Base-by-base conservation (phyloP, 2,329 filamentous ascomycete genomes). In the Epichloe typhina region DNA sequence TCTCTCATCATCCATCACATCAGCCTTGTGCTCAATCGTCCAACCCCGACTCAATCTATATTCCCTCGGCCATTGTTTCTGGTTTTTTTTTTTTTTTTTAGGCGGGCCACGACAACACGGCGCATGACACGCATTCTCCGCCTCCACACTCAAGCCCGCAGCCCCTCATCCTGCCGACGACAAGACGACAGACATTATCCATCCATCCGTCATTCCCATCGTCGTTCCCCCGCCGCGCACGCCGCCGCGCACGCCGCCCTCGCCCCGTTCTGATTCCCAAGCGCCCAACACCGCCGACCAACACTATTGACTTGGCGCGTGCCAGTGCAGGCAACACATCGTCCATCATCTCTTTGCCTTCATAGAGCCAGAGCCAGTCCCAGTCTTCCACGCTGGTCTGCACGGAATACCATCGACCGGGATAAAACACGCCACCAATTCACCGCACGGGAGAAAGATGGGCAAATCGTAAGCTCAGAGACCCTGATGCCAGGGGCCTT, bases 401-500 rank as follows among this genome's bases (percentile, higher is more conserved):
- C 19, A 17, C 48, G 8, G 26, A 45, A 33, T n/a, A 37, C 41
- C 23, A 21, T 43, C 37, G 6, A 19, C 35, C 15, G 38, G 13
- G 26, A 40, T 26, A 26, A 8, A 8, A 8, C 3, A 23, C 12
- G n/a, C 31, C 13, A 8, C 42, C 8, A 37, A 15, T 19, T 11
- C 13, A 39, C 15, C 12, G 4, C 19, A 35, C 33, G n/a, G 21
- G 13, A n/a, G 31, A 45, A 50, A 37, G n/a, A 53, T 53, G 52
- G 52, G 52, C 4, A 53, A 53, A 53, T 53, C 52, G 52, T 53
- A 53, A 53, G 52, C 19, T 35, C 17, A 19, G 4, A 31, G 21
- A 23, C 17, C 33, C 8, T 21, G 17, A 21, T 19, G 40, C 19
- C 21, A 21, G 11, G 40, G 19, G 12, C 11, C 11, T n/a, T 2